These are phyloP conservation scores for Globisporangium viniferum DNA, from an alignment of 352 stramenopile species.

Conservation along the genomic window DNA sequence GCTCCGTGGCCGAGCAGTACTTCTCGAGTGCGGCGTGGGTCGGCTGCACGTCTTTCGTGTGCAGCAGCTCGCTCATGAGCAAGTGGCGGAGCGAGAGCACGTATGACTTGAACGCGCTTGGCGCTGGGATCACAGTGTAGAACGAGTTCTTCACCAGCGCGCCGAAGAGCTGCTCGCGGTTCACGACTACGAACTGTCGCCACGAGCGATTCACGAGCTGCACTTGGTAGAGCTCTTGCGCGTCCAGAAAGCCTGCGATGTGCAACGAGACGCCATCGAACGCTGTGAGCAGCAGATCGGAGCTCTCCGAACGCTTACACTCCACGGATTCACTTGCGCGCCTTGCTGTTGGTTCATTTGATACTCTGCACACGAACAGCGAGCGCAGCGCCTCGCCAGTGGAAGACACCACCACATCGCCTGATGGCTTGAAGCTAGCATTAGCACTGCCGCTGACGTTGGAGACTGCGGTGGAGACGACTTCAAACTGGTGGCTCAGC, in stretches of 20 bases:
- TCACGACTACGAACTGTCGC: conserved; percentile 33
- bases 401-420: background rate
- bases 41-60: conserved; percentile 35
- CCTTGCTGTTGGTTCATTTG: background rate
- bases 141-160: conserved; percentile 38
- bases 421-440: conserved; percentile 9
- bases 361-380: conserved; percentile 7
- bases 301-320: conserved; percentile 1
- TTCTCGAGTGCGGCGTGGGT: conserved; percentile 45
- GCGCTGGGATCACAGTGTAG: conserved; percentile 35
- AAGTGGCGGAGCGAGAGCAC: conserved; percentile 41
- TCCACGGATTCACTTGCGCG: background rate
- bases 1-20: conserved; percentile 45
- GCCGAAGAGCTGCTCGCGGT: conserved; percentile 39
- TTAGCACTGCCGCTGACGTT: background rate
- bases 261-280: conserved; percentile 52
- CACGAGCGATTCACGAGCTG: conserved; percentile 41
- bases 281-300: conserved; percentile 28
- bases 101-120: conserved; percentile 50
- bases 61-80: conserved; percentile 43
- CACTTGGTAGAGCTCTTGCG: conserved; percentile 36
- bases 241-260: conserved; percentile 53
- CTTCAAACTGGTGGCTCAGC: conserved; percentile 24
- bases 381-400: conserved; percentile 10
- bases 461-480: background rate